Percentiles rank a stretch among this genome's conserved stretches.
Evolutionary conservation across 2,329 filamentous ascomycete genomes (phyloP).

Genomic region (Coniochaeta ligniaria): DNA sequence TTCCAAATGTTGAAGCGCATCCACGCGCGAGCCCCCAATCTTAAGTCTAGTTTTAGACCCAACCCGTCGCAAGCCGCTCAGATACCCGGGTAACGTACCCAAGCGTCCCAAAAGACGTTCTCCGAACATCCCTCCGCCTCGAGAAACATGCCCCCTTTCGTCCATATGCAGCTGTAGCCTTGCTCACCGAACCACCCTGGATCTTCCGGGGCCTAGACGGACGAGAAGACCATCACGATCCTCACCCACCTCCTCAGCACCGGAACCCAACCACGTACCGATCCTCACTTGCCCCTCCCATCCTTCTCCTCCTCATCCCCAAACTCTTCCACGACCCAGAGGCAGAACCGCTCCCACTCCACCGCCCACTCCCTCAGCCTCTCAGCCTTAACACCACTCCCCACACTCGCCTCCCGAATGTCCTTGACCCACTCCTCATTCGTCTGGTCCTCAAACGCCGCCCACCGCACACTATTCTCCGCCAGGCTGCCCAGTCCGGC

Average conservation of each 20-base stretch:
- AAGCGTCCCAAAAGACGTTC: background rate
- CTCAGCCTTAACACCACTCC: slow-evolving; percentile 61
- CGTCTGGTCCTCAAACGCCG: slow-evolving; percentile 75
- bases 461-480: slow-evolving; percentile 89
- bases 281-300: slow-evolving; percentile 19
- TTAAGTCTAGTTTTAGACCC: no score
- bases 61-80: background rate
- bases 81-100: background rate
- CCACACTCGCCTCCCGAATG: slow-evolving; percentile 67
- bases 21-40: background rate
- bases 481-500: slow-evolving; percentile 80
- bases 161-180: background rate
- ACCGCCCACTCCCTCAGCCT: slow-evolving; percentile 71
- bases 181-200: background rate
- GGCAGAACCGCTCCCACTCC: slow-evolving; percentile 84
- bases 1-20: background rate
- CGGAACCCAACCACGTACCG: background rate
- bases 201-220: background rate
- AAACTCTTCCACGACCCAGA: slow-evolving; percentile 81
- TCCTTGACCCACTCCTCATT: slow-evolving; percentile 45
- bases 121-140: background rate
- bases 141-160: background rate
- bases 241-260: background rate
- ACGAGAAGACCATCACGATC: background rate
- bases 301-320: slow-evolving; percentile 62